phyloP scores from a whole-genome alignment of 768 basidiomycete species.

The Galerina marginata region DNA sequence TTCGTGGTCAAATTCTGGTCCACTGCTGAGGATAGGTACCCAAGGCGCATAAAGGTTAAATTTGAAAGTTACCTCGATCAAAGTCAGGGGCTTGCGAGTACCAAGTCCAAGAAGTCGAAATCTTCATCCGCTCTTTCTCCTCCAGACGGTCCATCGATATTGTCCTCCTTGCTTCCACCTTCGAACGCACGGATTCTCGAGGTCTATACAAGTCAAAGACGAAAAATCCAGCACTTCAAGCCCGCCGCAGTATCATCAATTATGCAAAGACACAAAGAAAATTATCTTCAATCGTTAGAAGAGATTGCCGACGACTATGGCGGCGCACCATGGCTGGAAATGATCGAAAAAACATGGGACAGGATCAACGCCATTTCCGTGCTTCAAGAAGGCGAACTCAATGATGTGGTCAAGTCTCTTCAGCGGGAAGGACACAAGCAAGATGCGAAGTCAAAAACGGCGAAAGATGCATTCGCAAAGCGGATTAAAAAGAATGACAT shows the following conservation, averaged over 20 bases:
- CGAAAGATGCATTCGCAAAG: constrained; percentile 17
- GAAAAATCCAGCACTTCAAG: constrained; percentile 19
- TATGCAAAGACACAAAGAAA: constrained; percentile 7
- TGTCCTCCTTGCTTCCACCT: constrained; percentile 4
- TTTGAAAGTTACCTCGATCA: constrained; percentile 27
- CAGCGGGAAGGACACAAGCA: constrained; percentile 21
- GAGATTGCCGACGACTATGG: constrained; percentile 30
- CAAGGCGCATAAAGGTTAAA: constrained; percentile 31
- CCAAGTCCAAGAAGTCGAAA: background rate
- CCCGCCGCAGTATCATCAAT: constrained; percentile 3
- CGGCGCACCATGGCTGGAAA: constrained; percentile 23
- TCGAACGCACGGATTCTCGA: constrained; percentile 16
- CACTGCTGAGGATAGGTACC: constrained; percentile 22
- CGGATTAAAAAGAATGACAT: constrained; percentile 21
- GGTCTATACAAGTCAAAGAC: constrained; percentile 12
- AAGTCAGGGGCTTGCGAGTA: background rate
- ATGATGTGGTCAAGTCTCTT: constrained; percentile 9
- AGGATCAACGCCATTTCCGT: constrained; percentile 25
- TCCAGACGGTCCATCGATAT: background rate
- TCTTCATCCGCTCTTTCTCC: background rate
- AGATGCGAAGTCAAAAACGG: constrained; percentile 1
- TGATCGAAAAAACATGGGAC: constrained; percentile 23
- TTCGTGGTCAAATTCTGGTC: constrained; percentile 31
- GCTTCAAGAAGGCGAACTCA: constrained; percentile 26
- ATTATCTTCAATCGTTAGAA: constrained; percentile 17